Conservation (phyloP, 2,329 filamentous ascomycete species). For the Verticillium dahliae region DNA sequence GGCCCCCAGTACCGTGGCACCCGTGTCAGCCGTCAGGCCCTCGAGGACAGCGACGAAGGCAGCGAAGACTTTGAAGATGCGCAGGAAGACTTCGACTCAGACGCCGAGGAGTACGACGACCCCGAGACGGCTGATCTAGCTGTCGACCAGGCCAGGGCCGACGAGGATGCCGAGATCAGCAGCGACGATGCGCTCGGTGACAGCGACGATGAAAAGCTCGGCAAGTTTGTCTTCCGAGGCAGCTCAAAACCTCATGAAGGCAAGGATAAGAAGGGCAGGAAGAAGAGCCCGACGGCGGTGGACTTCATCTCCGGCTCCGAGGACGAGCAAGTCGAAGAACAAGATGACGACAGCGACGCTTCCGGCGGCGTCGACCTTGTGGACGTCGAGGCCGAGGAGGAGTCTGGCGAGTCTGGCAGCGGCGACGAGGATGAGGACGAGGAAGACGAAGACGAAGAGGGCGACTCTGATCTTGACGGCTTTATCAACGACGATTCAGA, state of each 20-base stretch:
- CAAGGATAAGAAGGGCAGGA: conserved; percentile 16
- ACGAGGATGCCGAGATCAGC: conserved; percentile 53
- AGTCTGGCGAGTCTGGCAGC: conserved; percentile 20
- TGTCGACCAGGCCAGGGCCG: conserved; percentile 38
- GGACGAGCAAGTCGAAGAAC: conserved; percentile 26
- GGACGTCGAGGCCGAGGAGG: conserved; percentile 25
- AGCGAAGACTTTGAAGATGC: conserved; percentile 38
- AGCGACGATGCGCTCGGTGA: conserved; percentile 69
- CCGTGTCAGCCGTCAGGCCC: conserved; percentile 62
- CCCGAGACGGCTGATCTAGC: conserved; percentile 49
- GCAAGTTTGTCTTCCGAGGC: conserved; percentile 60
- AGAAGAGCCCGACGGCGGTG: conserved; percentile 41
- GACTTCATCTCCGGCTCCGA: conserved; percentile 50
- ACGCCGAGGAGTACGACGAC: conserved; percentile 47
- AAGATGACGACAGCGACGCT: conserved; percentile 27
- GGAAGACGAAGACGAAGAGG: conserved; percentile 29
- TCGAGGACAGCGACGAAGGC: conserved; percentile 48
- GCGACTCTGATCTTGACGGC: conserved; percentile 28
- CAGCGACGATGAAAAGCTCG: conserved; percentile 78
- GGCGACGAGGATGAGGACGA: conserved; percentile 20
- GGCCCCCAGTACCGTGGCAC: conserved; percentile 78
- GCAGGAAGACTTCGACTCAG: conserved; percentile 22
- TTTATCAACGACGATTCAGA: conserved; percentile 22
- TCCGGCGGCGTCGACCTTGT: conserved; percentile 14
- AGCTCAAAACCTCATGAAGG: conserved; percentile 43